Evolutionary conservation across 345 rosid genomes (phyloP).

Genomic region (Rubroshorea leprosula): DNA sequence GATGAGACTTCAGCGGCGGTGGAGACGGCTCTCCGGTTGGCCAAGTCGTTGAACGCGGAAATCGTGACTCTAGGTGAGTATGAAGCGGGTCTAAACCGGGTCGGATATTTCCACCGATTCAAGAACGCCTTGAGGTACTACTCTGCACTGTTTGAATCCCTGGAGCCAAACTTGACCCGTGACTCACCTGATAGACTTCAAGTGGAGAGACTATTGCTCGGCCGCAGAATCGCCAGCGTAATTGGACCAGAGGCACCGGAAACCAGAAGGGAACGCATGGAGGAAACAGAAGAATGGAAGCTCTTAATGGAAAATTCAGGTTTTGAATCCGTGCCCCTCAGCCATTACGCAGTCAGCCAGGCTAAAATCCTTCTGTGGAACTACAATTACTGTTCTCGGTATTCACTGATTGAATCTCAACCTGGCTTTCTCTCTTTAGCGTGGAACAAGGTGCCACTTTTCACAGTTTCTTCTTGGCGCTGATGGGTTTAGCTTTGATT

Average conservation of each 20-base stretch:
- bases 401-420: slow-evolving; percentile 51
- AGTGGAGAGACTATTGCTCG: slow-evolving; percentile 61
- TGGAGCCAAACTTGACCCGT: slow-evolving; percentile 61
- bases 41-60: slow-evolving; percentile 55
- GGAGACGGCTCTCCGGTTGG: slow-evolving; percentile 55
- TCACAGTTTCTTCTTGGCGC: slow-evolving; percentile 90
- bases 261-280: slow-evolving; percentile 57
- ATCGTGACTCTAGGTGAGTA: slow-evolving; percentile 81
- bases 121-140: slow-evolving; percentile 61
- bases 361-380: slow-evolving; percentile 71
- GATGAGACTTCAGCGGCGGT: slow-evolving; percentile 48
- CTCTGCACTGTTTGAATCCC: slow-evolving; percentile 70
- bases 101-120: slow-evolving; percentile 51
- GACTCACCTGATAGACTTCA: slow-evolving; percentile 54
- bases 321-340: slow-evolving; percentile 56
- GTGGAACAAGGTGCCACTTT: slow-evolving; percentile 71
- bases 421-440: slow-evolving; percentile 76
- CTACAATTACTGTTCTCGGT: slow-evolving; percentile 55
- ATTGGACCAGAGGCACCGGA: slow-evolving; percentile 49
- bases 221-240: slow-evolving; percentile 49
- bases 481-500: slow-evolving; percentile 21
- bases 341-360: slow-evolving; percentile 83
- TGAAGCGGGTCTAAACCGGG: slow-evolving; percentile 64
- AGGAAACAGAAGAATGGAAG: slow-evolving; percentile 71
- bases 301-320: slow-evolving; percentile 61